Conservation (phyloP, 345 rosid species). For the Sonneratia caseolaris region DNA sequence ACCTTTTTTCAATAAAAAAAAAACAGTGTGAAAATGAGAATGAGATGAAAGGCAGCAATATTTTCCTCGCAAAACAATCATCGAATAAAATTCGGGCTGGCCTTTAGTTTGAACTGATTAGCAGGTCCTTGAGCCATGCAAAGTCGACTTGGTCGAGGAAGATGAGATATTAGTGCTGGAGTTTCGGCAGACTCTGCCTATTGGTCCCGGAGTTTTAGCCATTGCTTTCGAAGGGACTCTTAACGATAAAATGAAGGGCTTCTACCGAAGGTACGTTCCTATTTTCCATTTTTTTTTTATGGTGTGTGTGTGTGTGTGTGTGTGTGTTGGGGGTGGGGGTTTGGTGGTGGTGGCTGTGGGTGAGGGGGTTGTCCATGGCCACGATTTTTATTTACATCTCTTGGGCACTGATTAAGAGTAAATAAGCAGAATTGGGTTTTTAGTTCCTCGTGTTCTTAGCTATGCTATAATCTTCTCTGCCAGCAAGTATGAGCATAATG, state of each 20-base stretch:
- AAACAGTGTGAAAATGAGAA: not conserved
- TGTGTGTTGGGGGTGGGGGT: too few relatives aligned
- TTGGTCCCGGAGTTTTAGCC: conserved; percentile 54
- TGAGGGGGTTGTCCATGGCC: too few relatives aligned
- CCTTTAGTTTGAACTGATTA: not conserved
- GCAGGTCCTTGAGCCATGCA: conserved; percentile 49
- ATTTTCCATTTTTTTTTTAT: not conserved
- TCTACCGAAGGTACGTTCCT: conserved; percentile 57
- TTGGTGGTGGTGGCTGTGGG: too few relatives aligned
- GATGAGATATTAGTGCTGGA: conserved; percentile 80
- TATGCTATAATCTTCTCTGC: conserved; percentile 1
- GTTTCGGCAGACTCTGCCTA: conserved; percentile 48
- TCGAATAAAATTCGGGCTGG: not conserved
- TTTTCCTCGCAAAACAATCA: not conserved
- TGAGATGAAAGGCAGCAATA: not conserved
- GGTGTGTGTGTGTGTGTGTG: too few relatives aligned
- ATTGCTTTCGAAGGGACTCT: conserved; percentile 55
- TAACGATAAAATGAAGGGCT: conserved; percentile 85
- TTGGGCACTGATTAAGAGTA: not conserved
- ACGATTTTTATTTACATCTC: not conserved
- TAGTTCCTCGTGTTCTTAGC: not conserved
- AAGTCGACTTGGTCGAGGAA: conserved; percentile 37
- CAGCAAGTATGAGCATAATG: conserved; percentile 67
- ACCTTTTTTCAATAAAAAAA: too few relatives aligned
- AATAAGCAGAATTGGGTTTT: not conserved